A percentile compares a stretch with the other conserved stretches of the same genome.
These are phyloP conservation scores for Zygosaccharomyces pseudobailii DNA, from an alignment of 1,139 yeast genomes.

Conservation along the genomic window DNA sequence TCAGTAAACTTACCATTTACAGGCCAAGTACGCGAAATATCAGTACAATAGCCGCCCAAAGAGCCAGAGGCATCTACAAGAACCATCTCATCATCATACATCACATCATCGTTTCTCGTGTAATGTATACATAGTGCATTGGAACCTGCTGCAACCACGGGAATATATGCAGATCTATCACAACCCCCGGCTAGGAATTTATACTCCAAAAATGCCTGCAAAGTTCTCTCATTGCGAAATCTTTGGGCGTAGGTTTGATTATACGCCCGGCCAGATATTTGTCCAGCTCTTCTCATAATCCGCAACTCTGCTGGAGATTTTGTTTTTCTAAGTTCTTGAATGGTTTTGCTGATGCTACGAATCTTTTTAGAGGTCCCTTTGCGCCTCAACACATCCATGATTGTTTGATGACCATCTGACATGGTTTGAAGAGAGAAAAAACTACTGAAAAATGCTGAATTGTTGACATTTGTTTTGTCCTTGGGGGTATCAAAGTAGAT, in stretches of 20 bases:
- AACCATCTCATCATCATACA: conserved; percentile 74
- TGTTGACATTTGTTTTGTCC: conserved; percentile 16
- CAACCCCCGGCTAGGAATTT: conserved; percentile 84
- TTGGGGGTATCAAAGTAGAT: conserved; percentile 47
- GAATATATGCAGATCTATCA: conserved; percentile 83
- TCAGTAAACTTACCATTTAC: conserved; percentile 62
- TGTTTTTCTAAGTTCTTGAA: conserved; percentile 58
- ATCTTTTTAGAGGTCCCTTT: conserved; percentile 36
- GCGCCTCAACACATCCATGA: conserved; percentile 25
- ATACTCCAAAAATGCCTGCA: conserved; percentile 79
- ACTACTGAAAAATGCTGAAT: conserved; percentile 21
- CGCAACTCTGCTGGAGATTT: conserved; percentile 74
- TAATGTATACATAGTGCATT: conserved; percentile 88
- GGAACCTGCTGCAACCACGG: conserved; percentile 92
- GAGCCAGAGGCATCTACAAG: conserved; percentile 95
- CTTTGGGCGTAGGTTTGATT: conserved; percentile 72
- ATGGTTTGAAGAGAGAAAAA: conserved; percentile 21
- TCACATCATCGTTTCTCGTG: conserved; percentile 78
- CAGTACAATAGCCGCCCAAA: conserved; percentile 91
- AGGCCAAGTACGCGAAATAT: conserved; percentile 97
- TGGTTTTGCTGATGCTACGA: conserved; percentile 43
- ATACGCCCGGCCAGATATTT: conserved; percentile 75
- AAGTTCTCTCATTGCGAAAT: conserved; percentile 66
- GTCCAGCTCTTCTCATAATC: conserved; percentile 78
- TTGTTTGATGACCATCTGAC: conserved; percentile 26